A percentile compares a stretch with the other conserved stretches of the same genome.
Evolutionary conservation across 768 basidiomycete genomes (phyloP).

Genomic region (Podaxis sp.): DNA sequence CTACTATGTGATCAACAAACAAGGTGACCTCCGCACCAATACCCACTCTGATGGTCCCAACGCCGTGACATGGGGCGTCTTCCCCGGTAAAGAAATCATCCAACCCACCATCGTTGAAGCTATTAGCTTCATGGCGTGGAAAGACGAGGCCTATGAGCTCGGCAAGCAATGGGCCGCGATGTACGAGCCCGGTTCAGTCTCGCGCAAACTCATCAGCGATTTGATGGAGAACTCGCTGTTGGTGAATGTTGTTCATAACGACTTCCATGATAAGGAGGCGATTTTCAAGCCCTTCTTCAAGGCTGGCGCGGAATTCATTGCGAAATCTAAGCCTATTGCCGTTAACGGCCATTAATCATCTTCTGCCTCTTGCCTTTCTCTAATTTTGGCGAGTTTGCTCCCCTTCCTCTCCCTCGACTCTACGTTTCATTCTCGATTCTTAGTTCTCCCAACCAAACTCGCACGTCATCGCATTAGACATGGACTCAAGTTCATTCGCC

Average conservation of each 20-base stretch:
- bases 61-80: slow-evolving; percentile 98
- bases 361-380: not conserved
- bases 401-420: slow-evolving; percentile 9
- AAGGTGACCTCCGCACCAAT: slow-evolving; percentile 92
- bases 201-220: slow-evolving; percentile 69
- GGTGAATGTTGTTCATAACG: slow-evolving; percentile 95
- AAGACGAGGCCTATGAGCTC: slow-evolving; percentile 95
- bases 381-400: not conserved
- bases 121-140: slow-evolving; percentile 98
- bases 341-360: slow-evolving; percentile 36
- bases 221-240: slow-evolving; percentile 81
- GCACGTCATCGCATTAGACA: slow-evolving; percentile 13
- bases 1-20: slow-evolving; percentile 96
- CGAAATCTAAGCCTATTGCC: slow-evolving; percentile 30
- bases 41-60: slow-evolving; percentile 94
- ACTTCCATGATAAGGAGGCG: slow-evolving; percentile 79
- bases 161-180: slow-evolving; percentile 88
- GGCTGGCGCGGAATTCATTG: slow-evolving; percentile 60
- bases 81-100: slow-evolving; percentile 94
- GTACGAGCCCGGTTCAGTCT: slow-evolving; percentile 73
- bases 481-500: not conserved
- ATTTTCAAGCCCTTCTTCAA: slow-evolving; percentile 88
- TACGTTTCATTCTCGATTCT: slow-evolving; percentile 11
- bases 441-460: slow-evolving; percentile 12
- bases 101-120: slow-evolving; percentile 97